phyloP scores from a whole-genome alignment of 129 eudicot genomes.

The Rutidosis leptorrhynchoides region DNA sequence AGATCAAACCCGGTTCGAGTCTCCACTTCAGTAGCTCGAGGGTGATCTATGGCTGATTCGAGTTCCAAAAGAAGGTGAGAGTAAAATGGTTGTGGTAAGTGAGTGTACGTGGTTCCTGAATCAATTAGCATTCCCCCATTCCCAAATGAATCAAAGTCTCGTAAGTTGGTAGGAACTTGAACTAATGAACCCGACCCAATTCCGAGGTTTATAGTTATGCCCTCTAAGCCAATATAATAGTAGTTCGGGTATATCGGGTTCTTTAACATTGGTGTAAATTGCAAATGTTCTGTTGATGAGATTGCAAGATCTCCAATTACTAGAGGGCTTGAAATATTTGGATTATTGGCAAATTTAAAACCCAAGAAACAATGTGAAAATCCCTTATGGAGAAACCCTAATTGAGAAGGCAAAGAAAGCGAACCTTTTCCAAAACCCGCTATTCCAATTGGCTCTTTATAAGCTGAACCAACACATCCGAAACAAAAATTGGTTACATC shows the following conservation, averaged over 20 bases:
- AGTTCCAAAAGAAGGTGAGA: constrained; percentile 42
- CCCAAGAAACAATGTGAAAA: constrained; percentile 85
- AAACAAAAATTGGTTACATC: constrained; percentile 49
- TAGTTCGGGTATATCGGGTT: constrained; percentile 63
- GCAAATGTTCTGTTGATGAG: constrained; percentile 53
- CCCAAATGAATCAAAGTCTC: constrained; percentile 52
- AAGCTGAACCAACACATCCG: constrained; percentile 60
- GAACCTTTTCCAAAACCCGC: constrained; percentile 74
- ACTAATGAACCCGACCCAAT: constrained; percentile 25
- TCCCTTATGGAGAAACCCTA: constrained; percentile 72
- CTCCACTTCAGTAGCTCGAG: constrained; percentile 56
- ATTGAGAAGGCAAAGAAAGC: constrained; percentile 70
- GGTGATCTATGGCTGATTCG: constrained; percentile 40
- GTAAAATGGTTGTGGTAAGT: constrained; percentile 65
- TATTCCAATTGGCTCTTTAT: constrained; percentile 74
- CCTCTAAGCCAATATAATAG: constrained; percentile 66
- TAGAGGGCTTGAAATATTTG: constrained; percentile 64
- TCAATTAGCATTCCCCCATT: constrained; percentile 77
- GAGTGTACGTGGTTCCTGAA: constrained; percentile 80
- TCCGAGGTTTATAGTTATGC: constrained; percentile 51
- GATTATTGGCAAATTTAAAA: constrained; percentile 74
- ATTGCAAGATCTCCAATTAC: constrained; percentile 73
- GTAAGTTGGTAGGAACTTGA: constrained; percentile 54
- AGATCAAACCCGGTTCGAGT: constrained; percentile 53
- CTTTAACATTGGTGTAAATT: constrained; percentile 70